phyloP scores from a whole-genome alignment of 106 monocot genomes.

The Allium fistulosum region DNA sequence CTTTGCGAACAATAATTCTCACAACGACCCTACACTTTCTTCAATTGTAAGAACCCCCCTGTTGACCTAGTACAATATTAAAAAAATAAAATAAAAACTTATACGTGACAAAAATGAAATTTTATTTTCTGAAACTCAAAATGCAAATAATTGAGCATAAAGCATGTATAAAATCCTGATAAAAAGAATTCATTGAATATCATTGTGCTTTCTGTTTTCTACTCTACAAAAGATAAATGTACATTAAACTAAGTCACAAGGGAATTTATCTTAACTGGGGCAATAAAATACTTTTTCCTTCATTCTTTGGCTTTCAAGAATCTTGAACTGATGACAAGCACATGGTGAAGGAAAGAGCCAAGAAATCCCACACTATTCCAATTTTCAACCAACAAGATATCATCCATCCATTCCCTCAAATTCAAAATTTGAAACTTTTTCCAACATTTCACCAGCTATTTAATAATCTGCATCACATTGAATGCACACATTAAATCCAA shows the following conservation, averaged over 20 bases:
- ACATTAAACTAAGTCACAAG: no score
- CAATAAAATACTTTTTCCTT: not conserved
- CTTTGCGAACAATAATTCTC: not conserved
- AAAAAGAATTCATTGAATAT: constrained; percentile 6
- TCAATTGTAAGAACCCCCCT: no score
- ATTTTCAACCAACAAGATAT: not conserved
- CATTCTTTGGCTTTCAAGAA: not conserved
- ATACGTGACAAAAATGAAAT: no score
- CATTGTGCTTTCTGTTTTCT: no score
- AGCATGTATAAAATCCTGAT: not conserved
- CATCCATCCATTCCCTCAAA: not conserved
- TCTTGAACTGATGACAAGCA: constrained; percentile 6
- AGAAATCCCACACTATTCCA: constrained; percentile 1
- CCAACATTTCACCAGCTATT: not conserved
- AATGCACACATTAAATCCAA: not conserved
- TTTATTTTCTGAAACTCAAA: no score
- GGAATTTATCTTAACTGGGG: no score
- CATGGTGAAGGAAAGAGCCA: constrained; percentile 9
- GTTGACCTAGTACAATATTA: no score
- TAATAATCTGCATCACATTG: constrained; percentile 13
- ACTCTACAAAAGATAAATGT: no score
- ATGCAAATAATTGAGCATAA: constrained; percentile 1
- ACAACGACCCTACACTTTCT: no score
- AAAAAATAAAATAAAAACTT: no score
- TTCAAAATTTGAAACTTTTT: constrained; percentile 2